Base-by-base conservation (phyloP, 2,329 filamentous ascomycete species). In the Cryphonectria naterciae region DNA sequence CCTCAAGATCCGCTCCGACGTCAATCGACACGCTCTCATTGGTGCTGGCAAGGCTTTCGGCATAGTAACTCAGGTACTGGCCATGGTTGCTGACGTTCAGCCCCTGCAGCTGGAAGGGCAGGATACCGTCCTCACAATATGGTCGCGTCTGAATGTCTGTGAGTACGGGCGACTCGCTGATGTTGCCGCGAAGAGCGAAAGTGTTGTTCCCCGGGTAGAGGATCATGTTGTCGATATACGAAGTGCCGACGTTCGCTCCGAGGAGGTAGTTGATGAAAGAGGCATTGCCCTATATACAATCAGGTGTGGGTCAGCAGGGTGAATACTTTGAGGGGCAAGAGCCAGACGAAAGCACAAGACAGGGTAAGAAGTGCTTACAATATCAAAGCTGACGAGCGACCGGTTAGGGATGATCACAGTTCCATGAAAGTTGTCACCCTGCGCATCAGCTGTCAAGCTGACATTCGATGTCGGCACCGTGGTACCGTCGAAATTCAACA, bases 321-420 rank as follows among this genome's bases (percentile, higher is more conserved):
- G 32, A 15, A 32, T 35, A 25, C 11, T 41, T 15, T 22, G 22
- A 43, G 61, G 22, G 22, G 11, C 5, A 13, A 22, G 35, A 22
- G 35, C 25, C 61, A 11, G 11, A 13, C 49, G 22, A 25, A 25
- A 35, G 13, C 19, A 19, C 15, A 49, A 19, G 28, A 10, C n/a
- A n/a, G 28, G 58, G 58, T 8, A 56, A 69, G 19, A 2, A 64
- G 22, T 43, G 82, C 86, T 80, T 81, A 89, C 88, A 75, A 93
- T 86, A 46, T 91, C 86, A 67, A 93, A 83, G n/a, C 85, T 88
- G 77, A 91, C 84, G 67, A 87, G 80, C 1, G 90, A 91, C 8
- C 84, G 85, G 78, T 93, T 93, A 74, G 88, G 89, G 66, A 93
- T 89, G 70, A 82, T 82, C 70, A 86, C 85, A 19, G 82, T 85